These are phyloP conservation scores for Tetrapisispora namnaoensis DNA, from an alignment of 805 yeast genomes.

Conservation along the genomic window DNA sequence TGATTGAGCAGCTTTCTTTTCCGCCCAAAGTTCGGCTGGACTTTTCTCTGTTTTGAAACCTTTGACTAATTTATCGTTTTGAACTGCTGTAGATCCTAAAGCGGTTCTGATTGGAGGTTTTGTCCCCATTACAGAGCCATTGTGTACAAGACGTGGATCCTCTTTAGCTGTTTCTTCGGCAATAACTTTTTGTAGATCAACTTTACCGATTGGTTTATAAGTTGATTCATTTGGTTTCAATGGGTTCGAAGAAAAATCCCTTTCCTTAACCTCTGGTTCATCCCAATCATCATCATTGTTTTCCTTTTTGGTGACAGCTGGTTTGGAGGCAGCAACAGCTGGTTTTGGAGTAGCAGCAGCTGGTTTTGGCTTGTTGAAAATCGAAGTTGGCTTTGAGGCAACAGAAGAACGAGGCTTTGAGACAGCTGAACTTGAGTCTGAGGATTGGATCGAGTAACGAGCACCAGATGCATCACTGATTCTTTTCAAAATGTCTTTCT, in stretches of 20 bases:
- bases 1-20: slow-evolving; percentile 57
- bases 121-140: slow-evolving; percentile 22
- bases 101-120: slow-evolving; percentile 23
- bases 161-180: slow-evolving; percentile 35
- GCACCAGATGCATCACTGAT: slow-evolving; percentile 94
- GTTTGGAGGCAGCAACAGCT: slow-evolving; percentile 10
- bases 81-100: slow-evolving; percentile 5
- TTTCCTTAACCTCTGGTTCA: slow-evolving; percentile 38
- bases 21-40: slow-evolving; percentile 96
- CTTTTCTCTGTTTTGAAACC: slow-evolving; percentile 73
- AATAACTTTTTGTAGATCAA: slow-evolving; percentile 38
- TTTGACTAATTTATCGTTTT: slow-evolving; percentile 37
- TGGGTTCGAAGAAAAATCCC: slow-evolving; percentile 41
- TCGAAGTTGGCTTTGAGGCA: slow-evolving; percentile 12
- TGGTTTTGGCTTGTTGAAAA: slow-evolving; percentile 16
- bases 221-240: slow-evolving; percentile 36
- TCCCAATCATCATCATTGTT: slow-evolving; percentile 36
- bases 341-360: slow-evolving; percentile 15
- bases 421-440: slow-evolving; percentile 5
- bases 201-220: slow-evolving; percentile 55
- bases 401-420: slow-evolving; percentile 31
- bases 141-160: slow-evolving; percentile 34
- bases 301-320: slow-evolving; percentile 8
- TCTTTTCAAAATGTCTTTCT: slow-evolving; percentile 60
- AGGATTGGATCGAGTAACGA: slow-evolving; percentile 61